Base-by-base conservation (phyloP, 768 basidiomycete species). In the Leccinellum albellum region DNA sequence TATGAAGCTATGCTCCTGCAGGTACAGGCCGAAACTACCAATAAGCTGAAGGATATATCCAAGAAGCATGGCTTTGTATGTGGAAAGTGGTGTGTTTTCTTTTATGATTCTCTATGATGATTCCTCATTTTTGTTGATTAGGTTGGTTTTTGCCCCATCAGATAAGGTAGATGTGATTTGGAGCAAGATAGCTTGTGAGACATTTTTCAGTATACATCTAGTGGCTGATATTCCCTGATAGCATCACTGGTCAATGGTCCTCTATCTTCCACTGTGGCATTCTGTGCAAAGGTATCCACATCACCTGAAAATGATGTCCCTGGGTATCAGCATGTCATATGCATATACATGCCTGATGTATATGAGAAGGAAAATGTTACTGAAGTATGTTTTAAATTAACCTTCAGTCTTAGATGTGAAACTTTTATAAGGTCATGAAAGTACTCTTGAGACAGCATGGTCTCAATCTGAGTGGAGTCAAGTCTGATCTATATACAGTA, bases 301-400 rank as follows among this genome's bases (percentile, higher is more conserved):
- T 82, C 78, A 24, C 80, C 84, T 0, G 69, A 73, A 51, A 69
- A 72, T 46, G 79, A 82, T 50, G 74, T 57, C 15, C 66, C 80
- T 20, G 76, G 81, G 32, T 70, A 82, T 51, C 83, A 83, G 61
- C 88, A 89, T 64, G 70, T 89, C 26, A 81, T 91, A 29, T 89
- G 87, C 62, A 61, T 91, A 15, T 90, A 89, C 62, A 66, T 90
- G 20, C 87, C 88, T 4, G 74, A 91, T 66, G 82, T 88, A 14
- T 88, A 84, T 66, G 81, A 90, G 69, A 84, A 85, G 66, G 74
- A 73, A 31, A 74, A 73, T 40, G 83, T 86, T 4, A 80, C 76
- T 8, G 77, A 82, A 66, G 87, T 85, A 59, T 45, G 71, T 23
- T 26, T 29, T 50, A 37, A 37, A 7, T 37, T 4, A 33, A 23